A percentile compares a stretch with the other conserved stretches of the same genome.
phyloP scores from a whole-genome alignment of 495 filamentous ascomycete species.

The Thermochaetoides thermophila region DNA sequence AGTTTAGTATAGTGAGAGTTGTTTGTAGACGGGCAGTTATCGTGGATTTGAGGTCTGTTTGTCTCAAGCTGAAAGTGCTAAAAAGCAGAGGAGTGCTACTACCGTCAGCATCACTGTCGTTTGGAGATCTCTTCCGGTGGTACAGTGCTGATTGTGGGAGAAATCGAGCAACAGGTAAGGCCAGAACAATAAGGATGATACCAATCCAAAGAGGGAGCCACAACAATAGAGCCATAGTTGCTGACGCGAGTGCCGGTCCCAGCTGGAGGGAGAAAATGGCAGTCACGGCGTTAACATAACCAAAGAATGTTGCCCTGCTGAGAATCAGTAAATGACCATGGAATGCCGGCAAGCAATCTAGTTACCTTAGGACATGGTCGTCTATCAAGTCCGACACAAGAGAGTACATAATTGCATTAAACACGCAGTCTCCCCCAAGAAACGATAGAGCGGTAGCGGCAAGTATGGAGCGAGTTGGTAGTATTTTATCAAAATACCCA shows the following conservation, averaged over 20 bases:
- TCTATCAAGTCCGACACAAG: constrained; percentile 26
- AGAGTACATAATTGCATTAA: constrained; percentile 31
- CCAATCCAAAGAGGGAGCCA: constrained; percentile 29
- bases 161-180: too few species aligned
- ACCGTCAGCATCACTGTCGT: too few species aligned
- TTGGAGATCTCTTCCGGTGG: too few species aligned
- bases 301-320: constrained; percentile 30
- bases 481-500: constrained; percentile 22
- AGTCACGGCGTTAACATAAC: constrained; percentile 26
- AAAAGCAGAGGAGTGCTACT: too few species aligned
- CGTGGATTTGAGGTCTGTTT: constrained; percentile 1
- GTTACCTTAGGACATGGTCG: constrained; percentile 25
- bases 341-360: too few species aligned
- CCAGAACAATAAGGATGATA: constrained; percentile 21
- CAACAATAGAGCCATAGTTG: constrained; percentile 23
- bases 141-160: too few species aligned
- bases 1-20: constrained; percentile 5
- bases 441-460: constrained; percentile 23
- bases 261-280: constrained; percentile 25
- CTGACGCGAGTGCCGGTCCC: constrained; percentile 28
- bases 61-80: too few species aligned
- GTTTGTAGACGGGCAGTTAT: constrained; percentile 13
- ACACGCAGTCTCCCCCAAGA: constrained; percentile 31
- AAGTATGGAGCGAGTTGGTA: constrained; percentile 24
- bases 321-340: too few species aligned